Conservation (phyloP, 768 basidiomycete genomes). For the Cystofilobasidium macerans region DNA sequence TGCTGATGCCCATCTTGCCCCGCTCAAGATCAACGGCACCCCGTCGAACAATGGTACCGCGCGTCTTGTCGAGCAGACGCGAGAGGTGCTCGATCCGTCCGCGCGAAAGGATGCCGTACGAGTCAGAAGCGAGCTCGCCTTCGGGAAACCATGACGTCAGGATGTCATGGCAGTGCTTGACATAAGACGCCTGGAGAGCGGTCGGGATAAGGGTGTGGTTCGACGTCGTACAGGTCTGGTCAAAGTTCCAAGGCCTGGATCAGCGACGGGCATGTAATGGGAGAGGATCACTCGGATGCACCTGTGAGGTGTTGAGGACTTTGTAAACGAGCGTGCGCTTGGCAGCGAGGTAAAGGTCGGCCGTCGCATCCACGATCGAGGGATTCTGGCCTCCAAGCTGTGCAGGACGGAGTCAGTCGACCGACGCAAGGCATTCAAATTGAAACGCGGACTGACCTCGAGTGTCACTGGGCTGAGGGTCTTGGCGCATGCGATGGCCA, state of each 20-base stretch:
- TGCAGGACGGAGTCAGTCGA: neutral
- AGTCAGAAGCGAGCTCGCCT: slow-evolving; percentile 5
- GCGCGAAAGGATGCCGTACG: slow-evolving; percentile 17
- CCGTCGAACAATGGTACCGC: slow-evolving; percentile 34
- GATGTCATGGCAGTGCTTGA: neutral
- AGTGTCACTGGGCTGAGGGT: slow-evolving; percentile 37
- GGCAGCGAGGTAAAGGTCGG: slow-evolving; percentile 33
- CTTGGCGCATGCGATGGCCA: slow-evolving; percentile 36
- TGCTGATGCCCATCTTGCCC: slow-evolving; percentile 34
- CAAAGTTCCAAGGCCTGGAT: neutral
- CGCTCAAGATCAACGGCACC: slow-evolving; percentile 31
- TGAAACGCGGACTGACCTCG: slow-evolving; percentile 31
- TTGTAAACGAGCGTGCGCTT: slow-evolving; percentile 31
- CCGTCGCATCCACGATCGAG: slow-evolving; percentile 33
- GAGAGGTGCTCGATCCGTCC: slow-evolving; percentile 28
- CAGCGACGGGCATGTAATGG: neutral
- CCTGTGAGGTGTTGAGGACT: slow-evolving; percentile 9
- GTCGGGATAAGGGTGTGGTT: slow-evolving; percentile 9
- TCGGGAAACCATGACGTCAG: slow-evolving; percentile 17
- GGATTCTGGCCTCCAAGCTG: slow-evolving; percentile 39
- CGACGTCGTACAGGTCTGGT: slow-evolving; percentile 11
- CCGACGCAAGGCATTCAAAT: neutral
- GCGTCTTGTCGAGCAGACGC: slow-evolving; percentile 32
- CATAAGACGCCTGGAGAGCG: slow-evolving; percentile 8
- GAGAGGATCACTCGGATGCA: neutral